Evolutionary conservation across 306 rosid species (phyloP).

Genomic region (Malus sieversii): DNA sequence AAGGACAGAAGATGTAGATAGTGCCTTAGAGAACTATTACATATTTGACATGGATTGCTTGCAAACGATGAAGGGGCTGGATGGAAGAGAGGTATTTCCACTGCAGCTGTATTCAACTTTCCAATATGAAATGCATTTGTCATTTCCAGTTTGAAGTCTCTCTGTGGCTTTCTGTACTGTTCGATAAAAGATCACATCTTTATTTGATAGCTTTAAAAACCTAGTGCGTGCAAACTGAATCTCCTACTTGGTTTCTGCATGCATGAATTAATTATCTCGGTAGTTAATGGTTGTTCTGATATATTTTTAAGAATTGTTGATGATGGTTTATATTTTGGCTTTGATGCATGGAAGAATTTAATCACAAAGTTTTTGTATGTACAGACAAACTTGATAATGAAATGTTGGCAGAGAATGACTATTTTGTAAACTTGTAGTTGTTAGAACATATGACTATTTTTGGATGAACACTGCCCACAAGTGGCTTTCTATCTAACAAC

Average conservation of each 20-base stretch:
- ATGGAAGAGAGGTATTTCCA: slow-evolving; percentile 77
- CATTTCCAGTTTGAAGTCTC: not conserved
- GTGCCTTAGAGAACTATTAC: slow-evolving; percentile 52
- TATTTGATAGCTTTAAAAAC: not conserved
- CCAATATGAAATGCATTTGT: not conserved
- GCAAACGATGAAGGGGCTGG: slow-evolving; percentile 87
- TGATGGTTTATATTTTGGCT: not conserved
- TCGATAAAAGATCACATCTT: not conserved
- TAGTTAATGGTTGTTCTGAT: not conserved
- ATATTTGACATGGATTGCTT: slow-evolving; percentile 91
- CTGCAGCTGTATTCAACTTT: not conserved
- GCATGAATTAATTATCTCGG: not conserved
- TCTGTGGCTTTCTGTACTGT: not conserved
- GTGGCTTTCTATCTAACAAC: not conserved
- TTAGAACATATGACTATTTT: not conserved
- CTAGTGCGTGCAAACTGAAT: not conserved
- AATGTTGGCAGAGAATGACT: not conserved
- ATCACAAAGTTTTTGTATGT: not conserved
- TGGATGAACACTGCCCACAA: not conserved
- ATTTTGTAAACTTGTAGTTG: not conserved
- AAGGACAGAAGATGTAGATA: slow-evolving; percentile 74
- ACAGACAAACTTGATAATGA: not conserved
- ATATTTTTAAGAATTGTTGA: not conserved
- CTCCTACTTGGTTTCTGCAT: not conserved
- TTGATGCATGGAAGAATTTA: not conserved